Evolutionary conservation across 805 yeast genomes (phyloP).

Genomic region (Danielozyma ontarioensis): DNA sequence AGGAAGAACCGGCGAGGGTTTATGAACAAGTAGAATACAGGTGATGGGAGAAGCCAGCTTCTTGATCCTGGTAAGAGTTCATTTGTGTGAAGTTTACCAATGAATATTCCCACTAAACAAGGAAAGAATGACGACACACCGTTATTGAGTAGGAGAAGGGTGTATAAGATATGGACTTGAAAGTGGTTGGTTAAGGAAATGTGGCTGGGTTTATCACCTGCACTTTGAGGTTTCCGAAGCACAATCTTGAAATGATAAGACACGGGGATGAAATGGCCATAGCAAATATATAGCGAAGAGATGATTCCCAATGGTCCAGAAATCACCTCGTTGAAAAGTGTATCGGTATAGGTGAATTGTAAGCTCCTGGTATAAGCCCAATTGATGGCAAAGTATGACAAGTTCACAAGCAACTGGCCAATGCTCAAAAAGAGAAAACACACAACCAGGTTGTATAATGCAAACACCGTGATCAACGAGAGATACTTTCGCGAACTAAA

Average conservation of each 20-base stretch:
- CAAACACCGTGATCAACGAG: slow-evolving; percentile 39
- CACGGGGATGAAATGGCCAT: slow-evolving; percentile 27
- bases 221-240: slow-evolving; percentile 13
- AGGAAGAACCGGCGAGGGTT: slow-evolving; percentile 17
- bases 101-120: slow-evolving; percentile 36
- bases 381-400: slow-evolving; percentile 39
- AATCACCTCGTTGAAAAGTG: slow-evolving; percentile 28
- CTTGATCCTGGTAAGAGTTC: slow-evolving; percentile 40
- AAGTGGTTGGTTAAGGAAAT: slow-evolving; percentile 32
- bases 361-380: slow-evolving; percentile 9
- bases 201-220: slow-evolving; percentile 8
- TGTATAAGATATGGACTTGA: slow-evolving; percentile 33
- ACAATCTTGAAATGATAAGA: slow-evolving; percentile 32
- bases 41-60: slow-evolving; percentile 25
- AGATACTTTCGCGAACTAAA: slow-evolving; percentile 53
- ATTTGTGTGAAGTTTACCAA: slow-evolving; percentile 40
- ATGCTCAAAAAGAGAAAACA: slow-evolving; percentile 35
- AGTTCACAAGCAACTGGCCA: slow-evolving; percentile 29
- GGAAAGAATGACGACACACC: slow-evolving; percentile 30
- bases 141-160: slow-evolving; percentile 41
- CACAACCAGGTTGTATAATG: slow-evolving; percentile 42
- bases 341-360: slow-evolving; percentile 13
- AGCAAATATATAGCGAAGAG: slow-evolving; percentile 36
- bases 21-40: slow-evolving; percentile 21
- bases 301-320: slow-evolving; percentile 39